Conservation (phyloP, 352 stramenopile genomes). For the Globisporangium megalacanthum region DNA sequence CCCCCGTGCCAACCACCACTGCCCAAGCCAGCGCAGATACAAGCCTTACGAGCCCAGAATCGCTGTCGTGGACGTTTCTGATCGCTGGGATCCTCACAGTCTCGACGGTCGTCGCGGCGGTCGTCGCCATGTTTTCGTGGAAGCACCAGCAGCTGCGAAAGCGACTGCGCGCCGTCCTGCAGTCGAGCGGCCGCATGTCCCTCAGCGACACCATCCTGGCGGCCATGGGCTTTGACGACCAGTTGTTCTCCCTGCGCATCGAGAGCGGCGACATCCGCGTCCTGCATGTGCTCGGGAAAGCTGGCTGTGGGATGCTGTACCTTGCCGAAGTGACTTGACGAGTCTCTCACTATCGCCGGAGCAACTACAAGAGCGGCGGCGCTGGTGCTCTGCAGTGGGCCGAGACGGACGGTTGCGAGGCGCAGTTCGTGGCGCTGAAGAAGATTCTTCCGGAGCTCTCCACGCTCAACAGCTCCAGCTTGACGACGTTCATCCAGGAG, state of each 20-base stretch:
- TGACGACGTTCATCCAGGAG: slow-evolving; percentile 73
- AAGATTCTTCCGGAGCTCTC: slow-evolving; percentile 76
- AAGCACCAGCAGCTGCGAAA: too few species aligned
- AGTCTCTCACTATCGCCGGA: not conserved
- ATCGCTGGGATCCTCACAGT: slow-evolving; percentile 20
- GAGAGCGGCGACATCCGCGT: slow-evolving; percentile 70
- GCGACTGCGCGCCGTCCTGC: too few species aligned
- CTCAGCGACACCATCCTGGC: slow-evolving; percentile 12
- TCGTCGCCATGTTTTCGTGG: slow-evolving; percentile 1
- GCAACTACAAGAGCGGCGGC: slow-evolving; percentile 32
- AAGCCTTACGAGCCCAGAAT: not conserved
- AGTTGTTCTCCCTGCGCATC: slow-evolving; percentile 24
- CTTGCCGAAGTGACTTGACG: slow-evolving; percentile 8
- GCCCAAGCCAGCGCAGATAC: slow-evolving; percentile 1
- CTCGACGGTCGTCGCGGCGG: slow-evolving; percentile 15
- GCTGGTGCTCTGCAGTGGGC: slow-evolving; percentile 16
- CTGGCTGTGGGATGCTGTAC: slow-evolving; percentile 8
- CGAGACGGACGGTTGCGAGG: too few species aligned
- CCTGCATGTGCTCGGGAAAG: slow-evolving; percentile 46
- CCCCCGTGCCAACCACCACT: not conserved
- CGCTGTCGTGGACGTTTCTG: slow-evolving; percentile 19
- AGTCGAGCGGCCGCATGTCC: too few species aligned
- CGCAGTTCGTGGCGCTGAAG: slow-evolving; percentile 54
- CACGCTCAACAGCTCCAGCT: slow-evolving; percentile 55
- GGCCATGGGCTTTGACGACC: slow-evolving; percentile 14